These are phyloP conservation scores for Phylloporus arenicola DNA, from an alignment of 768 basidiomycete genomes.

Conservation along the genomic window DNA sequence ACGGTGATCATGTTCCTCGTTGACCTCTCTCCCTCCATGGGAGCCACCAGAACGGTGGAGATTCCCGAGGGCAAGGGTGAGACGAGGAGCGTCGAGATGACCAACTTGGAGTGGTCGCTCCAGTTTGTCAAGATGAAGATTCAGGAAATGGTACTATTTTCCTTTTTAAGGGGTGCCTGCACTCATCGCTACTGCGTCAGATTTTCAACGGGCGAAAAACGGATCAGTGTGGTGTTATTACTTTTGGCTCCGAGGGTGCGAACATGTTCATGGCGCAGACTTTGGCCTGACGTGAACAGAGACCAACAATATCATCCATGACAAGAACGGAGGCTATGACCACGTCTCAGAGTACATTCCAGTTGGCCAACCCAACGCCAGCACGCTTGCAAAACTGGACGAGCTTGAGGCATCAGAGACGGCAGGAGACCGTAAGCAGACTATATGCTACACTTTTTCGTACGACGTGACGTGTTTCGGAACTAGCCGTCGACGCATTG, in stretches of 20 bases:
- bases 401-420: slow-evolving; percentile 50
- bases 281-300: slow-evolving; percentile 32
- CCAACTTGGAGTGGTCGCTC: slow-evolving; percentile 75
- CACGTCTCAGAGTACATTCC: slow-evolving; percentile 66
- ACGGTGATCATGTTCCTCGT: slow-evolving; percentile 87
- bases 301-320: slow-evolving; percentile 61
- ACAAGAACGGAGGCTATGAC: slow-evolving; percentile 64
- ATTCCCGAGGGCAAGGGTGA: slow-evolving; percentile 51
- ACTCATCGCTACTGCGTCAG: slow-evolving; percentile 34
- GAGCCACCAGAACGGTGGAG: slow-evolving; percentile 50
- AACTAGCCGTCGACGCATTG: slow-evolving; percentile 74
- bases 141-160: slow-evolving; percentile 71
- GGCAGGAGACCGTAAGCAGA: slow-evolving; percentile 58
- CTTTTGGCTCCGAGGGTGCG: slow-evolving; percentile 77
- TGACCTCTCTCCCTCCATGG: slow-evolving; percentile 88
- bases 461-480: neutral
- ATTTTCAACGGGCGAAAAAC: slow-evolving; percentile 91
- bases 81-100: slow-evolving; percentile 49
- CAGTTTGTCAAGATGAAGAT: slow-evolving; percentile 88
- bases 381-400: slow-evolving; percentile 62
- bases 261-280: neutral
- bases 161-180: neutral
- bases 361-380: slow-evolving; percentile 59
- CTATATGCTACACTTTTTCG: neutral
- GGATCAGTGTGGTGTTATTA: slow-evolving; percentile 85